A percentile compares a stretch with the other conserved stretches of the same genome.
These are phyloP conservation scores for Tillandsia fasciculata DNA, from an alignment of 176 grass and related monocot species.

Conservation along the genomic window DNA sequence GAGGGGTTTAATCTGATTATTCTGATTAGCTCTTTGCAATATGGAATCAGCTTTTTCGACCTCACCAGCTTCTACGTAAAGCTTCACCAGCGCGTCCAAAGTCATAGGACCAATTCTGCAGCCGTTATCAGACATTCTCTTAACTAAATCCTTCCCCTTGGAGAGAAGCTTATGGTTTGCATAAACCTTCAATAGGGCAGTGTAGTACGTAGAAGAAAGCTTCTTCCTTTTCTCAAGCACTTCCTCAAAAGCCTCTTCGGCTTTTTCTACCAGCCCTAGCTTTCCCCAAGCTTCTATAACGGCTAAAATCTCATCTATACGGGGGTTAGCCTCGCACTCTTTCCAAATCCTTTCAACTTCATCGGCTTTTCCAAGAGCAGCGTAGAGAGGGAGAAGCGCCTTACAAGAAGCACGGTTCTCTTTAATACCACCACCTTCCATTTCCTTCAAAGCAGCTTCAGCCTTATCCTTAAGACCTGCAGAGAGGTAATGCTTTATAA, in stretches of 20 bases:
- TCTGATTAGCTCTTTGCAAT: slow-evolving; percentile 32
- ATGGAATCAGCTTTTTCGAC: slow-evolving; percentile 47
- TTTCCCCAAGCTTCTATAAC: slow-evolving; percentile 57
- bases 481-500: slow-evolving; percentile 55
- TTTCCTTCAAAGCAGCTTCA: slow-evolving; percentile 31
- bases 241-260: slow-evolving; percentile 47
- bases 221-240: slow-evolving; percentile 18
- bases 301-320: slow-evolving; percentile 23
- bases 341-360: slow-evolving; percentile 61
- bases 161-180: slow-evolving; percentile 37
- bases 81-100: slow-evolving; percentile 50
- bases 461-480: slow-evolving; percentile 55
- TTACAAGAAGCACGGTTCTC: slow-evolving; percentile 43
- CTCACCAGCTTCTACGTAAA: slow-evolving; percentile 41
- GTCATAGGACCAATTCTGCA: slow-evolving; percentile 22
- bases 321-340: slow-evolving; percentile 35
- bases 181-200: slow-evolving; percentile 51
- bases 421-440: slow-evolving; percentile 54
- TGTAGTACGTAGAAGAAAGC: slow-evolving; percentile 26
- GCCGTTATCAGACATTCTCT: slow-evolving; percentile 37
- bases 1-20: slow-evolving; percentile 33
- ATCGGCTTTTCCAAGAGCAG: slow-evolving; percentile 39
- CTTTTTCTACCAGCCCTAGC: slow-evolving; percentile 41
- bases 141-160: slow-evolving; percentile 53
- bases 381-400: slow-evolving; percentile 44